A percentile compares a stretch with the other conserved stretches of the same genome.
Conservation (phyloP, 2,329 filamentous ascomycete species). For the Balansia obtecta region DNA sequence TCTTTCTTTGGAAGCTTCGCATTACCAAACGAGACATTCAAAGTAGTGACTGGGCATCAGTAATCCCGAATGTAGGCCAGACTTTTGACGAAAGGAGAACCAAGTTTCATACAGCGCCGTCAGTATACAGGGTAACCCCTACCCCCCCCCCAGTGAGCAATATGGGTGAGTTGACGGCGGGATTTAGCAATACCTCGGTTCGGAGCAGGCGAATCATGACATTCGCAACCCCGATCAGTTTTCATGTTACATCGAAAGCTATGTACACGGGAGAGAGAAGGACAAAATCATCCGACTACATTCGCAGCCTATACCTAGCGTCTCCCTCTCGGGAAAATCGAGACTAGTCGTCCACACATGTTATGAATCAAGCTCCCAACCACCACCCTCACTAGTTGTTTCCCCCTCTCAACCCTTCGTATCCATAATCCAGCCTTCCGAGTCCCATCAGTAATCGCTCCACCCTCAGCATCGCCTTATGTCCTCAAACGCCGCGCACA, state of each 20-base stretch:
- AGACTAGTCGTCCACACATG: too few species aligned
- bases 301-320: not conserved
- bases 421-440: not conserved
- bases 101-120: too few species aligned
- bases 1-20: not conserved
- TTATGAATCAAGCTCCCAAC: too few species aligned
- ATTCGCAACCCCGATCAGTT: not conserved
- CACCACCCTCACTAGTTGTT: not conserved
- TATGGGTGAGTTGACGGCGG: not conserved
- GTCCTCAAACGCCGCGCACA: too few species aligned
- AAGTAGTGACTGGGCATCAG: not conserved
- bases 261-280: not conserved
- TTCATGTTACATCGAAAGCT: not conserved
- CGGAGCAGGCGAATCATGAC: not conserved
- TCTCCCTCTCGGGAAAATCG: not conserved
- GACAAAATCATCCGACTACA: not conserved
- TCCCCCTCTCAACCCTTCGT: not conserved
- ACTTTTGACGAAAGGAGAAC: too few species aligned
- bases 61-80: too few species aligned
- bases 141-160: not conserved
- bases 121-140: too few species aligned
- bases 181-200: not conserved
- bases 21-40: not conserved
- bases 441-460: too few species aligned
- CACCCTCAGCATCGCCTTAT: too few species aligned